These are phyloP conservation scores for Voacanga thouarsii DNA, from an alignment of 257 asterid species.

Conservation along the genomic window DNA sequence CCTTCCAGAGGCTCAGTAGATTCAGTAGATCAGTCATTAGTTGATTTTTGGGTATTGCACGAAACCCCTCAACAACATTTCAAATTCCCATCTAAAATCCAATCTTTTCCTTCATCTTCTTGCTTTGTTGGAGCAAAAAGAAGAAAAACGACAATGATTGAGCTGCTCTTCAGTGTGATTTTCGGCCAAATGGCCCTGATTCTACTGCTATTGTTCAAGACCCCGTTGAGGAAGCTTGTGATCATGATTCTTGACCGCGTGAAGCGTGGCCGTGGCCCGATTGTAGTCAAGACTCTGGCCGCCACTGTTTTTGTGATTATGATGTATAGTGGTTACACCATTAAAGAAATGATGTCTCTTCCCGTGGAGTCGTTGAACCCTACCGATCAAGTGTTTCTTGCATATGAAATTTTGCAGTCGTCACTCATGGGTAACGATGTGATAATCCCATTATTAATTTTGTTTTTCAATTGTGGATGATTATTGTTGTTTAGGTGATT, in stretches of 20 bases:
- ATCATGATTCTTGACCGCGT: conserved; percentile 33
- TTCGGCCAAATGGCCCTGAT: conserved; percentile 34
- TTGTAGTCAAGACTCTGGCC: conserved; percentile 35
- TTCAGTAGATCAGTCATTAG: no score
- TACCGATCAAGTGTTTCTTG: conserved; percentile 24
- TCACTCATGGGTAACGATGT: conserved; percentile 31
- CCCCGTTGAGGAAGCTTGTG: conserved; percentile 42
- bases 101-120: no score
- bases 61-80: not conserved
- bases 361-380: conserved; percentile 29
- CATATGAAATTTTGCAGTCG: conserved; percentile 26
- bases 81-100: not conserved
- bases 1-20: not conserved
- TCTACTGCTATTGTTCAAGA: conserved; percentile 30
- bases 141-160: conserved; percentile 23
- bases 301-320: conserved; percentile 31
- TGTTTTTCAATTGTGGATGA: not conserved
- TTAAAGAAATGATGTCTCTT: conserved; percentile 24
- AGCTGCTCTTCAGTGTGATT: conserved; percentile 28
- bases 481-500: not conserved
- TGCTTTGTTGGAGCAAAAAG: not conserved
- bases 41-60: not conserved
- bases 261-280: conserved; percentile 41
- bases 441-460: not conserved
- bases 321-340: conserved; percentile 29